These are phyloP conservation scores for Pseudogymnoascus pannorum DNA, from an alignment of 2,329 filamentous ascomycete genomes.

Conservation along the genomic window DNA sequence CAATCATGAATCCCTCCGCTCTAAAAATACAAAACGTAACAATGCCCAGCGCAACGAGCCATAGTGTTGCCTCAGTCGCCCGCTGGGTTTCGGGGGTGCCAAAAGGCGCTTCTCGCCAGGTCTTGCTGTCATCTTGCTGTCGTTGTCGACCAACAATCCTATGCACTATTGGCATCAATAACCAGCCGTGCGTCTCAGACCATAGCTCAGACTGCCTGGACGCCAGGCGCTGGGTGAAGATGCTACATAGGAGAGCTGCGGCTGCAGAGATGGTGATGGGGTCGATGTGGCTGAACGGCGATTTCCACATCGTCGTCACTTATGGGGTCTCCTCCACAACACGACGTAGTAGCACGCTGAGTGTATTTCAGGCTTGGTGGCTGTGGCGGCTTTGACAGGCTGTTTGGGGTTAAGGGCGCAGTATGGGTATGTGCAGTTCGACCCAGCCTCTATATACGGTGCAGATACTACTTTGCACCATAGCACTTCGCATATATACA, in stretches of 20 bases:
- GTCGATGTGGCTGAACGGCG: not conserved
- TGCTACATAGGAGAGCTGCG: constrained; percentile 24
- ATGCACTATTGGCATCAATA: constrained; percentile 24
- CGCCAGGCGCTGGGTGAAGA: constrained; percentile 18
- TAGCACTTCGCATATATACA: not conserved
- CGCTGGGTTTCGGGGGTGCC: not conserved
- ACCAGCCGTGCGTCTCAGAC: constrained; percentile 32
- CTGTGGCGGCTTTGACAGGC: not conserved
- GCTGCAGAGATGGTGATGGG: constrained; percentile 16
- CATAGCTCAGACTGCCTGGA: constrained; percentile 23
- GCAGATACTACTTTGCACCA: not conserved
- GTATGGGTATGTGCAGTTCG: not conserved
- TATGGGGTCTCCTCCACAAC: not conserved
- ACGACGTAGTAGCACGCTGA: not conserved
- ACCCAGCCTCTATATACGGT: not conserved
- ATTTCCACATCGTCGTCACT: not conserved
- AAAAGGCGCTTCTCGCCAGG: not conserved
- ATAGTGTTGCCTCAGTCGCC: constrained; percentile 9
- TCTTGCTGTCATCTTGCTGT: not conserved
- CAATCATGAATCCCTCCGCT: constrained; percentile 17
- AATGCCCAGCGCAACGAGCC: constrained; percentile 17
- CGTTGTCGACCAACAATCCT: not conserved
- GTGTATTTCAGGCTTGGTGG: not conserved
- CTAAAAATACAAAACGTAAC: constrained; percentile 19
- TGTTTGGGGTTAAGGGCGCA: not conserved